Conservation (phyloP, 805 yeast genomes). For the Henningerozyma blattae region DNA sequence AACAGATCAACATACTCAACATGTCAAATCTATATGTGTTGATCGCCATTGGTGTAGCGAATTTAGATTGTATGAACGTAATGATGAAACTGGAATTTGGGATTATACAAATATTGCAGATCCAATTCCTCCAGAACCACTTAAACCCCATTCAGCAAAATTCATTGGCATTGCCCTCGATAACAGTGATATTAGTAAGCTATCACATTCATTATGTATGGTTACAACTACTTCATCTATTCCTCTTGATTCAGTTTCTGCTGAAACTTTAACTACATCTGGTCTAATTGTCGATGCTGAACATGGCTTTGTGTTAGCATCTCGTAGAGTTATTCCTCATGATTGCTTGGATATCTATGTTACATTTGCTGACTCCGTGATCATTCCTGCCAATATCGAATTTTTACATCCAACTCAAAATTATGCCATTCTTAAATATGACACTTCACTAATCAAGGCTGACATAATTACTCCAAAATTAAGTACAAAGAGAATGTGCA, state of each 20-base stretch:
- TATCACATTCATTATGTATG: conserved; percentile 60
- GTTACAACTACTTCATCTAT: conserved; percentile 55
- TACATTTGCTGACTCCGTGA: conserved; percentile 76
- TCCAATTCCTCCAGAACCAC: conserved; percentile 43
- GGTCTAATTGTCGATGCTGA: conserved; percentile 77
- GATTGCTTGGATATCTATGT: conserved; percentile 59
- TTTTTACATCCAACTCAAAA: conserved; percentile 83
- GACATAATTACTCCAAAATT: conserved; percentile 60
- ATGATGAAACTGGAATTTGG: conserved; percentile 47
- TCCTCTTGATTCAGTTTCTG: conserved; percentile 65
- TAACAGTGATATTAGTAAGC: conserved; percentile 36
- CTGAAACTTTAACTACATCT: conserved; percentile 47
- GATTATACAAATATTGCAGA: conserved; percentile 38
- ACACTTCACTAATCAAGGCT: conserved; percentile 61
- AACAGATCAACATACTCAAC: conserved; percentile 66
- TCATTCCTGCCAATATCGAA: conserved; percentile 67
- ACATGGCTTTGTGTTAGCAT: conserved; percentile 67
- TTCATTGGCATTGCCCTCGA: conserved; percentile 59
- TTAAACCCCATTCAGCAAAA: conserved; percentile 51
- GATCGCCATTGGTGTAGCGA: conserved; percentile 80
- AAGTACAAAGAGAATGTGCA: conserved; percentile 40
- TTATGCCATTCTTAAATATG: conserved; percentile 74
- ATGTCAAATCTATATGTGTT: conserved; percentile 51
- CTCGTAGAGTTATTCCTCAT: conserved; percentile 73
- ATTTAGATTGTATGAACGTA: conserved; percentile 56